These are phyloP conservation scores for Ustulina deusta DNA, from an alignment of 2,329 filamentous ascomycete species.

Conservation along the genomic window DNA sequence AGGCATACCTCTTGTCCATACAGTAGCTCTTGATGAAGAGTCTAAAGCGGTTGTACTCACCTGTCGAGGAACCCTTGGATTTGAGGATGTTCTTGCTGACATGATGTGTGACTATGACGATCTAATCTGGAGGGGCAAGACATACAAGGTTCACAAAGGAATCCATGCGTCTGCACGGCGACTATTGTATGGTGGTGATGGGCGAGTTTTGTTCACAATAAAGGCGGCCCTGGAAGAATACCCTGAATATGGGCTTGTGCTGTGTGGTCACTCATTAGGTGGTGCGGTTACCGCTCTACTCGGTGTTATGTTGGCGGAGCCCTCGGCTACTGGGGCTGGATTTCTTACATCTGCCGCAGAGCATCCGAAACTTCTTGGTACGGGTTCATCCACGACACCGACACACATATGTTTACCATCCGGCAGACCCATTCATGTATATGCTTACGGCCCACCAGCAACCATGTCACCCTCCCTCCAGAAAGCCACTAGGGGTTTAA, in stretches of 20 bases:
- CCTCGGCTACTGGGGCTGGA: conserved; percentile 64
- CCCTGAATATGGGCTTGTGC: conserved; percentile 75
- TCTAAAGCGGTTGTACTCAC: conserved; percentile 79
- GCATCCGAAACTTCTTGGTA: conserved; percentile 56
- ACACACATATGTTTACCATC: conserved; percentile 68
- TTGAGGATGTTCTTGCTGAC: conserved; percentile 79
- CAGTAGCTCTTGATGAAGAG: conserved; percentile 77
- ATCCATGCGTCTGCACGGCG: conserved; percentile 78
- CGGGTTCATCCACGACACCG: conserved; percentile 36
- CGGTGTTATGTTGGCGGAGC: conserved; percentile 77
- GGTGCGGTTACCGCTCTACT: conserved; percentile 77
- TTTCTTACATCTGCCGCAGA: conserved; percentile 71
- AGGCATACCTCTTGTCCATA: conserved; percentile 78
- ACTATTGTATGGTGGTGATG: conserved; percentile 75
- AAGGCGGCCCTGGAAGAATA: conserved; percentile 74
- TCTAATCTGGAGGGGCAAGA: conserved; percentile 70
- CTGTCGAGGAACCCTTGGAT: conserved; percentile 77
- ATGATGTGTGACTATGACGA: conserved; percentile 81
- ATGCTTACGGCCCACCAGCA: conserved; percentile 80
- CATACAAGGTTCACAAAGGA: conserved; percentile 79
- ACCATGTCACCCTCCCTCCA: conserved; percentile 78
- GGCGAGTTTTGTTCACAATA: conserved; percentile 74
- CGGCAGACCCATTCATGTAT: conserved; percentile 80
- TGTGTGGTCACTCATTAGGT: conserved; percentile 77
- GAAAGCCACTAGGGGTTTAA: conserved; percentile 76